Evolutionary conservation across 371 early-diverging fungal species (phyloP), one percentile per base, ranked within the genome.

Genomic region (Rhizopus arrhizus): DNA sequence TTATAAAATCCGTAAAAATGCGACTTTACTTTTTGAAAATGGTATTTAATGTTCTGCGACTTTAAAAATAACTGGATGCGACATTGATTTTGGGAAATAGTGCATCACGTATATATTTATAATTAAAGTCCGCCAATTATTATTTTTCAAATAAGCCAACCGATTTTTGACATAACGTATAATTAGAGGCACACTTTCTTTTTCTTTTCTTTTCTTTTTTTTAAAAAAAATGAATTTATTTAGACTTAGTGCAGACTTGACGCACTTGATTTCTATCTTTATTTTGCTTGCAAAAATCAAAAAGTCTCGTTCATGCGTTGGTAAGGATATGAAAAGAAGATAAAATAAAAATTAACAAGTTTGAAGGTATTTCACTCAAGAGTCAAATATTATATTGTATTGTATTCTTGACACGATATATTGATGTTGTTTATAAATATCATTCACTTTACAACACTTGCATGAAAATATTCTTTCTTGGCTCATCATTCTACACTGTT

Each of bases 381-480:
- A 89, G 98, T 0, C 99, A 99, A 77, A 73, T 88, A 0, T 80
- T 99, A n/a, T 99, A 98, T 68, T 77, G 95, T 4, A 59, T 91
- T 28, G 98, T 99, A 3, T 99, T 98, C 76, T 56, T 88, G 55
- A 86, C 94, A n/a, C 93, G 99, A 58, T 99, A 99, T 75, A 73
- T 96, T 16, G 99, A 99, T 74, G 76, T 99, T 53, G 84, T 97
- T 65, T 71, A 77, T 41, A 67, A 81, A 49, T 92, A 81, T 54
- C 65, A 85, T 43, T 91, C 92, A 0, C 58, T 97, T 7, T 99
- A 99, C 85, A 98, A 98, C 77, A 85, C 93, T 28, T 61, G 89
- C 45, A 97, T 98, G 97, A 99, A 99, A 80, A 43, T 97, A 10
- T 88, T 98, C 68, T 99, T 97, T 78, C 91, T 98, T 59, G 79